Conservation (phyloP, 495 filamentous ascomycete genomes). For the Penicillium goetzii region DNA sequence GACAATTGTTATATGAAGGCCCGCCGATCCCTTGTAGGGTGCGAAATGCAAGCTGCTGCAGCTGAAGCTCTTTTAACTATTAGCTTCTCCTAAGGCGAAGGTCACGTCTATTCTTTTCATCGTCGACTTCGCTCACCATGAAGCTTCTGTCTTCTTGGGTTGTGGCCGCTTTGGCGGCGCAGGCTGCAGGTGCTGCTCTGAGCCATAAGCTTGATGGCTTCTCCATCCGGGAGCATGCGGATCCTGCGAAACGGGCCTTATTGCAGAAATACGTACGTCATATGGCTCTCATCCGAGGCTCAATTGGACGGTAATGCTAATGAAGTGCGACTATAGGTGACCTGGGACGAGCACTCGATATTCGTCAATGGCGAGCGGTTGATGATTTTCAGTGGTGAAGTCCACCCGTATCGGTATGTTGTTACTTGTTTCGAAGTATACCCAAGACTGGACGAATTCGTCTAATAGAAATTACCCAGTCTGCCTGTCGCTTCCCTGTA, state of each 20-base stretch:
- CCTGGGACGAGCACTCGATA: slow-evolving; percentile 75
- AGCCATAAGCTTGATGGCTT: slow-evolving; percentile 43
- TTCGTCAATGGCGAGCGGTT: slow-evolving; percentile 72
- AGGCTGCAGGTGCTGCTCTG: slow-evolving; percentile 43
- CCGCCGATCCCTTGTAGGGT: slow-evolving; percentile 23
- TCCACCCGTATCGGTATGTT: slow-evolving; percentile 66
- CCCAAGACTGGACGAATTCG: background rate
- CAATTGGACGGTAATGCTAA: background rate
- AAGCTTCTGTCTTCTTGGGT: slow-evolving; percentile 39
- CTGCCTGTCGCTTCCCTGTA: slow-evolving; percentile 73
- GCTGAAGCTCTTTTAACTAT: background rate
- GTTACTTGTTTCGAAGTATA: background rate
- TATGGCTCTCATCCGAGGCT: too few relatives aligned
- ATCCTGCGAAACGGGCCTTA: slow-evolving; percentile 39
- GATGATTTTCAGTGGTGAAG: slow-evolving; percentile 73
- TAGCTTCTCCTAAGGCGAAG: background rate
- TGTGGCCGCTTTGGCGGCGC: slow-evolving; percentile 39
- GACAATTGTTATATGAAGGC: slow-evolving; percentile 23
- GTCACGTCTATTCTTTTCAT: background rate
- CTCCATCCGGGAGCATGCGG: slow-evolving; percentile 43
- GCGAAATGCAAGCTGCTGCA: slow-evolving; percentile 6
- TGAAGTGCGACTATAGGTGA: slow-evolving; percentile 50
- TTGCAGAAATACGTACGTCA: slow-evolving; percentile 45
- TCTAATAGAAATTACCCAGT: slow-evolving; percentile 37
- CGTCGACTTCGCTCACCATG: slow-evolving; percentile 27